Evolutionary conservation across 805 yeast genomes (phyloP).

Genomic region (Ascoidea tarda): DNA sequence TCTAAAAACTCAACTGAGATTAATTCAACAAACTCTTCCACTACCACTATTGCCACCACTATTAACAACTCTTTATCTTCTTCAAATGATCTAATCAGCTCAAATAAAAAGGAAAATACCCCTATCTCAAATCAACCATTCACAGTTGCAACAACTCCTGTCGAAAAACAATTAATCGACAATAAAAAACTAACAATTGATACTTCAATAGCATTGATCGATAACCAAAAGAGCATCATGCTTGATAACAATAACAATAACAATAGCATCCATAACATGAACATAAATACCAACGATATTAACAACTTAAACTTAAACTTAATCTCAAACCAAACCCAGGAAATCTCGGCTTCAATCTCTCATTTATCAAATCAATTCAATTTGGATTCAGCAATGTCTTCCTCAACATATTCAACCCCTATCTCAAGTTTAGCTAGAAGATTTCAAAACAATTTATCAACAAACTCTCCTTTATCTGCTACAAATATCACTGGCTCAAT

Average conservation of each 20-base stretch:
- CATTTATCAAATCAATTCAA: not conserved
- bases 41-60: not conserved
- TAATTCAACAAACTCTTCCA: not conserved
- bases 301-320: not conserved
- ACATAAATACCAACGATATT: not conserved
- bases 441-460: not conserved
- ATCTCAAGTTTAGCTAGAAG: not conserved
- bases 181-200: constrained; percentile 4
- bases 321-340: not conserved
- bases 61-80: not conserved
- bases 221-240: constrained; percentile 5
- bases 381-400: not conserved
- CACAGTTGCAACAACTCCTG: not conserved
- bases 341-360: not conserved
- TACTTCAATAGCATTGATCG: constrained; percentile 11
- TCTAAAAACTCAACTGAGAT: not conserved
- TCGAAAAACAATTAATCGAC: not conserved
- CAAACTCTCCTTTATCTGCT: not conserved
- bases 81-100: not conserved
- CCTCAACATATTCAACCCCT: not conserved
- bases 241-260: not conserved
- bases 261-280: not conserved
- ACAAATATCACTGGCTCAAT: not conserved
- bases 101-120: not conserved
- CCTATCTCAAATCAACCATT: not conserved